Evolutionary conservation across 768 basidiomycete genomes (phyloP).

Genomic region (Phylloporus scabripes): DNA sequence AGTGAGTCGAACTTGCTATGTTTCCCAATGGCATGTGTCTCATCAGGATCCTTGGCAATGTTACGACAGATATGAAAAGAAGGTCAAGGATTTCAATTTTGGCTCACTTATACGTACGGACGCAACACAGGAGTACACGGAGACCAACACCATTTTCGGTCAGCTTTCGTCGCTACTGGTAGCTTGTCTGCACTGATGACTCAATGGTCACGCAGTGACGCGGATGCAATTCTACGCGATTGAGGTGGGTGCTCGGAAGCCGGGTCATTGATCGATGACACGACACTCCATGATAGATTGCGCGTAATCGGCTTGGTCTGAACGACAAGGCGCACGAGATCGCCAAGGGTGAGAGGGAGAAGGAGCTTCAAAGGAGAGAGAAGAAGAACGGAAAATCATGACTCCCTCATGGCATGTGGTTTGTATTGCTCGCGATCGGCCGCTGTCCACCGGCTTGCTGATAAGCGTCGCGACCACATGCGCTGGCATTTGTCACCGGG

Average conservation of each 20-base stretch:
- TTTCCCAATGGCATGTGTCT: neutral
- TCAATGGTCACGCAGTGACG: constrained; percentile 12
- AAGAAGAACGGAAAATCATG: constrained; percentile 34
- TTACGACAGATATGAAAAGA: constrained; percentile 70
- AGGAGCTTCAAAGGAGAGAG: constrained; percentile 51
- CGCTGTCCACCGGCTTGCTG: neutral
- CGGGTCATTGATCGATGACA: neutral
- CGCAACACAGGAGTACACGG: constrained; percentile 73
- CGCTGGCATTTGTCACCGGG: neutral
- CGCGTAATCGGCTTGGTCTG: constrained; percentile 84
- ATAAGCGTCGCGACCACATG: neutral
- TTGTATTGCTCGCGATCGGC: neutral
- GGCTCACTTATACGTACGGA: constrained; percentile 89
- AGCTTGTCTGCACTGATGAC: constrained; percentile 6
- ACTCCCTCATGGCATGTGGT: neutral
- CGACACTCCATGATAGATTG: constrained; percentile 50
- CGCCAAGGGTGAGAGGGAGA: constrained; percentile 62
- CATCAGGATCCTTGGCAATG: neutral
- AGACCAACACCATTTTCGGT: constrained; percentile 95
- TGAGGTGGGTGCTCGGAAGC: constrained; percentile 50
- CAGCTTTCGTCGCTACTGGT: constrained; percentile 14
- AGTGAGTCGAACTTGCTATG: constrained; percentile 37
- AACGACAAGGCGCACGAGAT: constrained; percentile 83
- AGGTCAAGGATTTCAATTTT: constrained; percentile 92
- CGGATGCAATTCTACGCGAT: constrained; percentile 79